Evolutionary conservation across 805 yeast species (phyloP).

Genomic region (Pichia scutulata): DNA sequence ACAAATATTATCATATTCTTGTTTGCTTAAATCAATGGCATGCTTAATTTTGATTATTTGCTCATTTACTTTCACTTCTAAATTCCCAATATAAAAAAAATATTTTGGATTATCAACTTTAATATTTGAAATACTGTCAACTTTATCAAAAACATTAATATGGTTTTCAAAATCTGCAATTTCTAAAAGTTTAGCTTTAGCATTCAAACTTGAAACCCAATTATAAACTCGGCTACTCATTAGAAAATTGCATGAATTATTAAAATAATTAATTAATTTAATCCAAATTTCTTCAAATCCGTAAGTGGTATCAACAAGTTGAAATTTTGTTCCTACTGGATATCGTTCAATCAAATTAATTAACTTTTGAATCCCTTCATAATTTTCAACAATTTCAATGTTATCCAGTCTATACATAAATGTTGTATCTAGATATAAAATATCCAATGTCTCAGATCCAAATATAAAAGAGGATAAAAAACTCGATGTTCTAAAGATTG

Average conservation of each 20-base stretch:
- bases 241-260: background rate
- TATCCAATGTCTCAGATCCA: conserved; percentile 4
- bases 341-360: conserved; percentile 7
- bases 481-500: conserved; percentile 2
- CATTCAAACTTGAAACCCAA: background rate
- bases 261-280: conserved; percentile 5
- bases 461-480: conserved; percentile 5
- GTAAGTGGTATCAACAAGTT: conserved; percentile 6
- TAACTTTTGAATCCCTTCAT: conserved; percentile 9
- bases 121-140: background rate
- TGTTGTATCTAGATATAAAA: conserved; percentile 17
- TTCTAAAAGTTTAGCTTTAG: background rate
- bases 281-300: conserved; percentile 21
- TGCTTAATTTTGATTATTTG: conserved; percentile 4
- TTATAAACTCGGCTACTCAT: background rate
- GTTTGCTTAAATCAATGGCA: conserved; percentile 10
- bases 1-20: conserved; percentile 6
- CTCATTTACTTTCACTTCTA: background rate
- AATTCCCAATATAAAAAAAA: background rate
- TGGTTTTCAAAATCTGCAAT: conserved; percentile 4
- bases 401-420: conserved; percentile 12
- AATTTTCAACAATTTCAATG: conserved; percentile 12
- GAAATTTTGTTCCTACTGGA: conserved; percentile 14
- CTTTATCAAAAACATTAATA: conserved; percentile 2
- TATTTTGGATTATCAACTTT: background rate